phyloP scores from a whole-genome alignment of 306 rosid species.

The Medicago arabica region DNA sequence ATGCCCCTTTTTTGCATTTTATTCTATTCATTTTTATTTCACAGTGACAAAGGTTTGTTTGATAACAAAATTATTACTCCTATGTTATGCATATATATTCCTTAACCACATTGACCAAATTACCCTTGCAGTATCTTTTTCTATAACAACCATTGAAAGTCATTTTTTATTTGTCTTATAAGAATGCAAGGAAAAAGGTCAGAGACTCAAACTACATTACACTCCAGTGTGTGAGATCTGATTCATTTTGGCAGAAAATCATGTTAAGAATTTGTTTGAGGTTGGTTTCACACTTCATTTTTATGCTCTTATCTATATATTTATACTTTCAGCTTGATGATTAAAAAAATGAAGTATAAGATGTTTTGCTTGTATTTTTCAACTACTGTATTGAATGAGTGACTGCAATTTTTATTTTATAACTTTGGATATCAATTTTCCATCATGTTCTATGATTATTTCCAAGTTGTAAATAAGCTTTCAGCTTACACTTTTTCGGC shows the following conservation, averaged over 20 bases:
- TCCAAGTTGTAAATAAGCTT: conserved; percentile 8
- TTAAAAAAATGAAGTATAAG: background rate
- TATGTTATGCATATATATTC: background rate
- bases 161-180: background rate
- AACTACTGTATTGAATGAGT: conserved; percentile 4
- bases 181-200: conserved; percentile 17
- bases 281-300: conserved; percentile 39
- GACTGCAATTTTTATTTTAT: background rate
- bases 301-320: conserved; percentile 22
- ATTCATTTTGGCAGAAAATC: conserved; percentile 35
- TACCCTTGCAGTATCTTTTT: conserved; percentile 15
- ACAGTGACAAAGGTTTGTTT: too few species aligned
- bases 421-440: too few species aligned
- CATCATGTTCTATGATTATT: conserved; percentile 33
- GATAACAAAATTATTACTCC: too few species aligned
- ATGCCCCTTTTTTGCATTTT: conserved; percentile 46
- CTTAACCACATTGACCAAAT: conserved; percentile 33
- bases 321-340: conserved; percentile 14
- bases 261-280: conserved; percentile 50
- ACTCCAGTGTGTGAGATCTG: conserved; percentile 12
- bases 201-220: conserved; percentile 15
- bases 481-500: conserved; percentile 34
- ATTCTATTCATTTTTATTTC: too few species aligned
- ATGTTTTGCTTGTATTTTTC: conserved; percentile 22
- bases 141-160: conserved; percentile 1